Evolutionary conservation across 2,329 filamentous ascomycete genomes (phyloP).

Genomic region (Aspergillus ochraceus): DNA sequence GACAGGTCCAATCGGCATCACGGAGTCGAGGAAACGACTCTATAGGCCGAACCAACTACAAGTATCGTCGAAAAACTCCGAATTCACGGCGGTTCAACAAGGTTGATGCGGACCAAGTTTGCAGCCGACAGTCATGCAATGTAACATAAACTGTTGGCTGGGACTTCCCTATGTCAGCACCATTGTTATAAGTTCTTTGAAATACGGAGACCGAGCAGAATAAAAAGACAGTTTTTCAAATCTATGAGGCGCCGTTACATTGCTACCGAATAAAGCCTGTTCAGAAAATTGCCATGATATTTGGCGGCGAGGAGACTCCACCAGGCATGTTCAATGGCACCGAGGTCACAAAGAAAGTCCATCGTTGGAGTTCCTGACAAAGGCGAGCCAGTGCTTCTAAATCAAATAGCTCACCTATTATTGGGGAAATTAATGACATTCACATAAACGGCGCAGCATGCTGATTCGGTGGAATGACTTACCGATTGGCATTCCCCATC

Average conservation of each 20-base stretch:
- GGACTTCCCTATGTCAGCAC: too few species aligned
- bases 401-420: constrained; percentile 47
- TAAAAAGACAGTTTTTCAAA: neutral
- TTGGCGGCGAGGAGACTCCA: constrained; percentile 48
- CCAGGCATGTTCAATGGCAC: constrained; percentile 52
- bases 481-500: constrained; percentile 53
- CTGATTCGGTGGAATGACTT: constrained; percentile 22
- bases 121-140: too few species aligned
- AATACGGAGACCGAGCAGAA: too few species aligned
- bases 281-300: constrained; percentile 48
- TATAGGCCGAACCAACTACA: too few species aligned
- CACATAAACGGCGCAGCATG: neutral
- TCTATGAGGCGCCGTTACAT: neutral
- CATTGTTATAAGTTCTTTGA: too few species aligned
- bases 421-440: neutral
- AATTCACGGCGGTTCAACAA: too few species aligned
- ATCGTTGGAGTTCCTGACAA: constrained; percentile 41
- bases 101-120: too few species aligned
- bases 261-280: neutral
- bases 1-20: neutral
- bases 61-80: too few species aligned
- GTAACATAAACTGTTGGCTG: too few species aligned
- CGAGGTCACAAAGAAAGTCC: constrained; percentile 53
- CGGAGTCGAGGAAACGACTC: too few species aligned
- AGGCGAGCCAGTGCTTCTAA: constrained; percentile 43